Percentiles rank a stretch among this genome's conserved stretches.
Conservation (phyloP, 2,329 filamentous ascomycete genomes). For the Daldinia sp. region DNA sequence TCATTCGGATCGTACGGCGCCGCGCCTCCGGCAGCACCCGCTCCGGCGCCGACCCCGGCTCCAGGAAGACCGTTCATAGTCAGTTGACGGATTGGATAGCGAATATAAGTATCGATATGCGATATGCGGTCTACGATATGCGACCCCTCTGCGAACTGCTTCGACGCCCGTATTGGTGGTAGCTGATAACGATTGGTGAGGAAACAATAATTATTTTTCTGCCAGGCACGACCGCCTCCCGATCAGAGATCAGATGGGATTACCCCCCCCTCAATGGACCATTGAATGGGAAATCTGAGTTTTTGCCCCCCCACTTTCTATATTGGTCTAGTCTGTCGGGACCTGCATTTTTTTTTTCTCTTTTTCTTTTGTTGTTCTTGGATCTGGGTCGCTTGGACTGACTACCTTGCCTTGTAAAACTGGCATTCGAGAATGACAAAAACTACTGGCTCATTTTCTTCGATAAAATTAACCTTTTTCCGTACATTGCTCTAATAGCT, state of each 20-base stretch:
- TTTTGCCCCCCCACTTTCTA: not conserved
- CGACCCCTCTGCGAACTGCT: not conserved
- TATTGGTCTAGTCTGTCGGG: constrained; percentile 5
- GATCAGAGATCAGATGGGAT: not conserved
- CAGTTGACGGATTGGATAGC: not conserved
- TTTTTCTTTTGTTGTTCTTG: not conserved
- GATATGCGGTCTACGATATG: constrained; percentile 7
- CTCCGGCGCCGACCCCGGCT: constrained; percentile 38
- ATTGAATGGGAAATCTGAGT: not conserved
- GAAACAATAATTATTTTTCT: constrained; percentile 38
- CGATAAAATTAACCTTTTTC: not conserved
- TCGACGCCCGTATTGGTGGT: not conserved
- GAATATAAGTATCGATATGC: no score
- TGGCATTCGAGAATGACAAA: no score
- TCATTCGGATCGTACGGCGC: constrained; percentile 53
- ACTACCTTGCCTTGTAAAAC: no score
- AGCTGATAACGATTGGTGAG: constrained; percentile 27
- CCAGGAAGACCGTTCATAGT: constrained; percentile 45
- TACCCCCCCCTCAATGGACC: not conserved
- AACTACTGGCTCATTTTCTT: not conserved
- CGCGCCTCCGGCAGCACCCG: constrained; percentile 33
- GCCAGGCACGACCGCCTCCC: constrained; percentile 37
- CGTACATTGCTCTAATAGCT: not conserved
- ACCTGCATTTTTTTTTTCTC: constrained; percentile 22
- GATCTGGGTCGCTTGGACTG: not conserved